Conservation (phyloP, 495 filamentous ascomycete species). For the Podospora bellae-mahoneyi region DNA sequence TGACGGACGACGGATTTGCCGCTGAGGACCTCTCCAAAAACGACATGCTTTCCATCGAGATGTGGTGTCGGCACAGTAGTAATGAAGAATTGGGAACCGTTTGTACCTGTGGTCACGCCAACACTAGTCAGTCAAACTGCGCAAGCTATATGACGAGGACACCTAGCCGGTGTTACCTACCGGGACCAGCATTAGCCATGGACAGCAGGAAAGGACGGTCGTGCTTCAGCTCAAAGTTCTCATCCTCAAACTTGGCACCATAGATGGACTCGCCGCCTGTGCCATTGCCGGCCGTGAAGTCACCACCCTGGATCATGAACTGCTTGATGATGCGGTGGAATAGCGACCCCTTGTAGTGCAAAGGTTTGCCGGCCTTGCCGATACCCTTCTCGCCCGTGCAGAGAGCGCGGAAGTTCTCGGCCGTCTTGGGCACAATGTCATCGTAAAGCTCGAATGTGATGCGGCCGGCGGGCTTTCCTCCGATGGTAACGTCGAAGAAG, state of each 20-base stretch:
- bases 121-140: constrained; percentile 17
- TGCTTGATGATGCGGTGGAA: constrained; percentile 98
- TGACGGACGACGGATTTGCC: constrained; percentile 89
- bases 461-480: constrained; percentile 64
- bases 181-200: constrained; percentile 97
- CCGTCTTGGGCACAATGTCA: constrained; percentile 91
- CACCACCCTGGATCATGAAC: constrained; percentile 99
- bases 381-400: constrained; percentile 89
- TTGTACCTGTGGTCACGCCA: constrained; percentile 57
- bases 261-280: constrained; percentile 98
- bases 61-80: constrained; percentile 93
- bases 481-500: constrained; percentile 87
- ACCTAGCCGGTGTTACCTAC: constrained; percentile 47
- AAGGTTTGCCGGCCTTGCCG: constrained; percentile 77
- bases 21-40: constrained; percentile 91
- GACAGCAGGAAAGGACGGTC: constrained; percentile 90
- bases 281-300: constrained; percentile 92
- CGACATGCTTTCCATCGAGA: constrained; percentile 94
- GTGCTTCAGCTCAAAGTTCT: constrained; percentile 93
- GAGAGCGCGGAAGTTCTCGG: constrained; percentile 91
- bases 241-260: constrained; percentile 95
- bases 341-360: constrained; percentile 83
- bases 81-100: constrained; percentile 97
- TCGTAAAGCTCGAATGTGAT: constrained; percentile 82
- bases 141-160: neutral